Percentiles rank a stretch among this genome's conserved stretches.
Evolutionary conservation across 768 basidiomycete genomes (phyloP).

Genomic region (Gloeophyllum trabeum): DNA sequence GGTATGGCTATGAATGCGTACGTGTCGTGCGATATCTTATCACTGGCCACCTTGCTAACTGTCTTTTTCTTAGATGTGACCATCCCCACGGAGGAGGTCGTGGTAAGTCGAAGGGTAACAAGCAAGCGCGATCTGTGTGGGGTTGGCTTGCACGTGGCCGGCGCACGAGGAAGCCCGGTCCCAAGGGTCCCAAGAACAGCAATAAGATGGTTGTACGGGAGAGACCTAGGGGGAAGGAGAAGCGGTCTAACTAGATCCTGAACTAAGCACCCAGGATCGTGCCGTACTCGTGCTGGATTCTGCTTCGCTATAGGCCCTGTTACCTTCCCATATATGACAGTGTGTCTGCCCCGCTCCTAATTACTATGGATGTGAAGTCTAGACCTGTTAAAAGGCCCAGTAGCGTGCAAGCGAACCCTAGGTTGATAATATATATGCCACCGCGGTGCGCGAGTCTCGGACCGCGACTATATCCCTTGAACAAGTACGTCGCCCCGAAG

Average conservation of each 20-base stretch:
- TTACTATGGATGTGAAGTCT: no score
- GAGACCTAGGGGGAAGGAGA: conserved; percentile 65
- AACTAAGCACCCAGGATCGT: no score
- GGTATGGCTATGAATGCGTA: conserved; percentile 98
- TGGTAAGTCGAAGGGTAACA: conserved; percentile 95
- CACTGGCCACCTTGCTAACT: conserved; percentile 1
- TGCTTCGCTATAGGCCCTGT: no score
- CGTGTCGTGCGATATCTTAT: conserved; percentile 15
- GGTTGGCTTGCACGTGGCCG: conserved; percentile 90
- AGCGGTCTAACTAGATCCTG: conserved; percentile 14
- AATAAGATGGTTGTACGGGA: conserved; percentile 87
- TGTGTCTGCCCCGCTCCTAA: no score
- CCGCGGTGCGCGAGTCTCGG: no score
- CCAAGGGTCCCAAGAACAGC: conserved; percentile 80
- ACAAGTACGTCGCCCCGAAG: no score
- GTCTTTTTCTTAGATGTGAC: conserved; percentile 41
- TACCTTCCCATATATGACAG: no score
- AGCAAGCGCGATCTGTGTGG: conserved; percentile 86
- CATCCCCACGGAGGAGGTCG: conserved; percentile 98
- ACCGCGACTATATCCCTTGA: no score
- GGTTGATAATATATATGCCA: no score
- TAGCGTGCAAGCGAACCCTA: no score
- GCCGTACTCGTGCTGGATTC: no score
- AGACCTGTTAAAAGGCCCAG: no score
- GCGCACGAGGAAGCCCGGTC: conserved; percentile 86